Percentiles rank a stretch among this genome's conserved stretches.
Conservation (phyloP, 768 basidiomycete genomes). For the Tylopilus subfusipes region DNA sequence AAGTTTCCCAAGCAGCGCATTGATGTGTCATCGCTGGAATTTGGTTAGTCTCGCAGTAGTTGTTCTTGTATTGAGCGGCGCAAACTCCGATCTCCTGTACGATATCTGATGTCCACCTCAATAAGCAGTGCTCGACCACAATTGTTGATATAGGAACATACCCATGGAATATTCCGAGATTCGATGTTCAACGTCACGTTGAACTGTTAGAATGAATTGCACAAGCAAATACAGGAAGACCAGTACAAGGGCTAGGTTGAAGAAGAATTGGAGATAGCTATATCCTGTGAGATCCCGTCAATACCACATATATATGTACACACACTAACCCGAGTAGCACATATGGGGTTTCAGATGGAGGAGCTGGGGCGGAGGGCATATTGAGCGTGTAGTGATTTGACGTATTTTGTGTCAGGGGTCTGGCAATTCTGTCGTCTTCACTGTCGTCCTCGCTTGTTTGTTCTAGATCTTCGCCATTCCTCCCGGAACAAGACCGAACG, state of each 20-base stretch:
- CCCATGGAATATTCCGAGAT: conserved; percentile 88
- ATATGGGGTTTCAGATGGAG: conserved; percentile 70
- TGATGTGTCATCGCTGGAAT: conserved; percentile 86
- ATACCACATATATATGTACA: conserved; percentile 1
- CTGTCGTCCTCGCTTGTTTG: conserved; percentile 45
- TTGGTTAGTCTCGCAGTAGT: conserved; percentile 70
- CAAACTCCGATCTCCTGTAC: conserved; percentile 92
- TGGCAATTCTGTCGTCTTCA: conserved; percentile 43
- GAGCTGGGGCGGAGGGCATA: conserved; percentile 57
- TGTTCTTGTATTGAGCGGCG: conserved; percentile 73
- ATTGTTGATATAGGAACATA: conserved; percentile 30
- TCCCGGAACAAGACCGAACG: conserved; percentile 26
- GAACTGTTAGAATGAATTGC: conserved; percentile 86
- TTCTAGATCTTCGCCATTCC: conserved; percentile 27
- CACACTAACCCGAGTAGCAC: conserved; percentile 73
- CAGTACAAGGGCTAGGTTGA: conserved; percentile 81
- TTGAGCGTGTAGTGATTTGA: conserved; percentile 84
- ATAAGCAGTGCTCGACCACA: conserved; percentile 20
- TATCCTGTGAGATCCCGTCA: conserved; percentile 16
- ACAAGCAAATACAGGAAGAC: conserved; percentile 82
- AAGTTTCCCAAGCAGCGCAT: conserved; percentile 88
- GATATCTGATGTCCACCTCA: conserved; percentile 53
- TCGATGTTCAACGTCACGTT: conserved; percentile 83
- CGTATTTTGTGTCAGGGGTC: conserved; percentile 49
- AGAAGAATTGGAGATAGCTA: conserved; percentile 92